phyloP scores from a whole-genome alignment of 148 eudicot genomes.

The Gaultheria prostrata region DNA sequence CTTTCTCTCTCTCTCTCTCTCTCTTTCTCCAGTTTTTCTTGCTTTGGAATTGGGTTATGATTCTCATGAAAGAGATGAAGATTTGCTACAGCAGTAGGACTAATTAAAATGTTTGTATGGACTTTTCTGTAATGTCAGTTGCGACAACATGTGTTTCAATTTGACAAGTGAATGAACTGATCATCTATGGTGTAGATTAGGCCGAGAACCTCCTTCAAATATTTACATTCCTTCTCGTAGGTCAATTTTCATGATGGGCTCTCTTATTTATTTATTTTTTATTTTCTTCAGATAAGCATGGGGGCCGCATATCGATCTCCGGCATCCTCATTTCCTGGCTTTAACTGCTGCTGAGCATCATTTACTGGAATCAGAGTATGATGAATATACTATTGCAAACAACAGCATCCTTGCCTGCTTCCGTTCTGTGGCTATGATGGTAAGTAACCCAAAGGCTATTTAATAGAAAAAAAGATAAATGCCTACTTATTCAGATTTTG shows the following conservation, averaged over 20 bases:
- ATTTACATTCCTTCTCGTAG: neutral
- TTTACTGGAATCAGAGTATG: slow-evolving; percentile 70
- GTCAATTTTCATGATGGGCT: neutral
- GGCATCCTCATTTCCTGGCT: slow-evolving; percentile 58
- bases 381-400: slow-evolving; percentile 57
- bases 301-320: slow-evolving; percentile 55
- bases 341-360: slow-evolving; percentile 61
- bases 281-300: slow-evolving; percentile 57
- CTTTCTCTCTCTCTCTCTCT: neutral
- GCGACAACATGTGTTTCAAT: neutral
- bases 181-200: neutral
- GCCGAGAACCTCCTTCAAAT: neutral
- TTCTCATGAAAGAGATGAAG: neutral
- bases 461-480: too few species aligned
- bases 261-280: neutral
- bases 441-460: slow-evolving; percentile 25
- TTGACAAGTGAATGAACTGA: neutral
- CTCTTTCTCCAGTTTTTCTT: too few species aligned
- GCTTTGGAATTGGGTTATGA: neutral
- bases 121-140: neutral
- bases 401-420: slow-evolving; percentile 56
- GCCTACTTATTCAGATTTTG: neutral
- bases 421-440: slow-evolving; percentile 58
- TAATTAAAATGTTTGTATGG: neutral
- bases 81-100: neutral